These are phyloP conservation scores for Chlamydomonas schloesseri DNA, from an alignment of 139 green algal species.

Conservation along the genomic window DNA sequence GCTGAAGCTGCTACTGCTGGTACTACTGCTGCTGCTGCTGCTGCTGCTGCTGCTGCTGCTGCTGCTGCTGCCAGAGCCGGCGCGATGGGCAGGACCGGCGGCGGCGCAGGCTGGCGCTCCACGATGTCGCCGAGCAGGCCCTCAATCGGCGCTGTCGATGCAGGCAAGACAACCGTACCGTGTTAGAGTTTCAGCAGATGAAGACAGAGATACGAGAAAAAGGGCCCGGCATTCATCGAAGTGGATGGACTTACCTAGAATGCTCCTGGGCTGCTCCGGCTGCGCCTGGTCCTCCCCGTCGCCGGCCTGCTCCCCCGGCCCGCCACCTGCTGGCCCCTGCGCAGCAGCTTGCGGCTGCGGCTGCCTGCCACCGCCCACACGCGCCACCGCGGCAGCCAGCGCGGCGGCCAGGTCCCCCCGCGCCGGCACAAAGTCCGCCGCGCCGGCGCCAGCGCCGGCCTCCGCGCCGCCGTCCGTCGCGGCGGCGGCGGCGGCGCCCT, in stretches of 20 bases:
- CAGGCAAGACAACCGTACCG: too few relatives aligned
- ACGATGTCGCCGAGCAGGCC: conserved; percentile 40
- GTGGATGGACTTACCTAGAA: conserved; percentile 6
- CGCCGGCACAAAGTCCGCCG: too few relatives aligned
- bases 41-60: background rate
- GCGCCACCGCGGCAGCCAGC: background rate
- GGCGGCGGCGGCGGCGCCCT: too few relatives aligned
- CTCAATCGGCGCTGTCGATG: conserved; percentile 36
- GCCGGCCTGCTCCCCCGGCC: background rate
- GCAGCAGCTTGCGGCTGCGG: background rate
- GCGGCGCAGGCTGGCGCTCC: conserved; percentile 10
- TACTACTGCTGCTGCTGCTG: background rate
- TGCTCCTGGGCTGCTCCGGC: conserved; percentile 25
- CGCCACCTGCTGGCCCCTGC: background rate
- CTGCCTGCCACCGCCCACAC: background rate
- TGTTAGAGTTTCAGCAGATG: too few relatives aligned
- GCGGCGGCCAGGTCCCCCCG: too few relatives aligned
- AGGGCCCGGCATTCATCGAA: too few relatives aligned
- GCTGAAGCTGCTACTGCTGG: too few relatives aligned
- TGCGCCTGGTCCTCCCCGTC: background rate
- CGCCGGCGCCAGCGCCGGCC: background rate
- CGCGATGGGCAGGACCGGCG: background rate
- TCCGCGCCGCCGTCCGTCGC: too few relatives aligned
- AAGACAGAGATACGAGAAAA: too few relatives aligned
- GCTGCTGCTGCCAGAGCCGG: background rate